Conservation (phyloP, 768 basidiomycete genomes). For the Saitozyma sp. region DNA sequence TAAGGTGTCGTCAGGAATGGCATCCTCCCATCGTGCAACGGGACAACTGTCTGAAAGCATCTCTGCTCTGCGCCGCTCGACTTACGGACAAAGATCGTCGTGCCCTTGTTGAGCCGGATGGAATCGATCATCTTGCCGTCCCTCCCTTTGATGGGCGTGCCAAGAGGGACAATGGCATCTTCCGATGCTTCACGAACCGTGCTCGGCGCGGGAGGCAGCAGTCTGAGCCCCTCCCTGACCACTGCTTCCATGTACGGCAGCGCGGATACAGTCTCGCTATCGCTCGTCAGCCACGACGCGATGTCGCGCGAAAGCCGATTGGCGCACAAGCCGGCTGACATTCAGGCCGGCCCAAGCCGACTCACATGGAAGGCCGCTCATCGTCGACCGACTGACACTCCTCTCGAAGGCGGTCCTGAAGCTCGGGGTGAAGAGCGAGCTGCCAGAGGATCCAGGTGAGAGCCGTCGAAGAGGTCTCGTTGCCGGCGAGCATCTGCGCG, state of each 20-base stretch:
- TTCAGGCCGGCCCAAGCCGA: constrained; percentile 3
- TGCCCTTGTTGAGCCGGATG: constrained; percentile 44
- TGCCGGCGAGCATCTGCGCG: constrained; percentile 58
- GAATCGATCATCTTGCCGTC: constrained; percentile 45
- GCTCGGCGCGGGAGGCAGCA: constrained; percentile 39
- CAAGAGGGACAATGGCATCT: constrained; percentile 38
- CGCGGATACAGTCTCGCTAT: constrained; percentile 60
- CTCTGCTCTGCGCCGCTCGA: background rate
- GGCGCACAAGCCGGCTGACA: too few relatives aligned
- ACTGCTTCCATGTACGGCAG: constrained; percentile 77
- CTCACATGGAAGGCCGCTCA: constrained; percentile 49
- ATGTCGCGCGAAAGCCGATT: background rate
- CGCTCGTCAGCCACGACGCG: constrained; percentile 40
- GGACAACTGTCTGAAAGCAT: background rate
- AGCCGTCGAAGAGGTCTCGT: constrained; percentile 79
- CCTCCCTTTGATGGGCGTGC: constrained; percentile 41
- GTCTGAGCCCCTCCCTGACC: constrained; percentile 49
- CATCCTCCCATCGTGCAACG: background rate
- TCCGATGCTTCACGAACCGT: constrained; percentile 37
- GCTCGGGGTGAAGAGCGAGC: constrained; percentile 65
- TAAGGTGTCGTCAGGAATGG: constrained; percentile 15
- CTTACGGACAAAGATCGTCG: constrained; percentile 47
- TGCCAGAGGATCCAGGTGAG: constrained; percentile 81
- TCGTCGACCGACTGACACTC: constrained; percentile 60
- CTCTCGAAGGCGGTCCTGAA: constrained; percentile 69